Evolutionary conservation across 1,284 basidiomycete species (phyloP).

Genomic region (Gymnopus androsaceus): DNA sequence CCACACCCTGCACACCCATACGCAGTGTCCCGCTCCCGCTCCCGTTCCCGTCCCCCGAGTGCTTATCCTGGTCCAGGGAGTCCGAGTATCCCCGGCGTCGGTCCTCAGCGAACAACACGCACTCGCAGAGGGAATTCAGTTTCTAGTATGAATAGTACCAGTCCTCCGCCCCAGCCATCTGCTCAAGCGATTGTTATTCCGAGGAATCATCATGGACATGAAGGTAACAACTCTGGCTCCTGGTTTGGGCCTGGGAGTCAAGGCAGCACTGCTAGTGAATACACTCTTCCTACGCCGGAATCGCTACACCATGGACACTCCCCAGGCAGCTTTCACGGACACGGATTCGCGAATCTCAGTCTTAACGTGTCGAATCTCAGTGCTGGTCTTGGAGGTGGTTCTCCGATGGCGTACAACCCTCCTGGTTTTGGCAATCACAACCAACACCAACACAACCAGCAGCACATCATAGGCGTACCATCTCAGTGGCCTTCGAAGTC

Average conservation of each 20-base stretch:
- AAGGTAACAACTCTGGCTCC: slow-evolving; percentile 14
- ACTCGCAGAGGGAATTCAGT: slow-evolving; percentile 52
- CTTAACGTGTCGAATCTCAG: background rate
- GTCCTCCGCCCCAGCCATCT: slow-evolving; percentile 32
- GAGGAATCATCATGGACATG: slow-evolving; percentile 12
- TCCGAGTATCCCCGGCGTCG: slow-evolving; percentile 28
- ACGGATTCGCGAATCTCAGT: background rate
- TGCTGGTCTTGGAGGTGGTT: background rate
- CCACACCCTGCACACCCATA: slow-evolving; percentile 10
- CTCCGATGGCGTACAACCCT: background rate
- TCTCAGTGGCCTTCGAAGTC: slow-evolving; percentile 1
- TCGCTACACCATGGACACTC: slow-evolving; percentile 24
- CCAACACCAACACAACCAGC: background rate
- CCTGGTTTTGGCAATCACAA: background rate
- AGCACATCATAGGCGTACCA: no score
- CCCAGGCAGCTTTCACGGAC: background rate
- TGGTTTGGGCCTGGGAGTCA: slow-evolving; percentile 12
- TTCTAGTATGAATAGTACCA: slow-evolving; percentile 36
- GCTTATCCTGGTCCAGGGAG: slow-evolving; percentile 28
- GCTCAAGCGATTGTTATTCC: slow-evolving; percentile 64
- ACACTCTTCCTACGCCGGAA: slow-evolving; percentile 43
- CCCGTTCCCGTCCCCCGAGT: slow-evolving; percentile 47
- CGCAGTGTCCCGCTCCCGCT: slow-evolving; percentile 39
- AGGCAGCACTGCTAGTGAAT: slow-evolving; percentile 28
- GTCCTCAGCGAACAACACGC: slow-evolving; percentile 53